Conservation (phyloP, 1,284 basidiomycete genomes). For the Waitea zeae region DNA sequence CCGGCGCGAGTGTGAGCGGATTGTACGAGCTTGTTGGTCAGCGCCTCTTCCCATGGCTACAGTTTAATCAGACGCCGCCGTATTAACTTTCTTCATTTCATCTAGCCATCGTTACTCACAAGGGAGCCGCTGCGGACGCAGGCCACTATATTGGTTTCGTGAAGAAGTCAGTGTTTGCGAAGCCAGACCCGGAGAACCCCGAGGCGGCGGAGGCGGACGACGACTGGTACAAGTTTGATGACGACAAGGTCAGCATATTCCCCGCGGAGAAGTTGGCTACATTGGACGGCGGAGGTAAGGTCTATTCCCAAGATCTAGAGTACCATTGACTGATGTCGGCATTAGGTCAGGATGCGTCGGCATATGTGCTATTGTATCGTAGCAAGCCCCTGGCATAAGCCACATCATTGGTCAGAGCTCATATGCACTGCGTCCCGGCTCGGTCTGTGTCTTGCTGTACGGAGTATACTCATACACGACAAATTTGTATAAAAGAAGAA, state of each 20-base stretch:
- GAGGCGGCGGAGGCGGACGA: constrained; percentile 36
- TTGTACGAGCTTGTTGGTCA: constrained; percentile 81
- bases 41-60: too few species aligned
- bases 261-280: constrained; percentile 66
- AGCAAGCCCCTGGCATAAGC: constrained; percentile 26
- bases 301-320: too few species aligned
- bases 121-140: constrained; percentile 85
- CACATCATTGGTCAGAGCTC: too few species aligned
- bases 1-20: constrained; percentile 58
- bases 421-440: too few species aligned
- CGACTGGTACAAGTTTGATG: constrained; percentile 84
- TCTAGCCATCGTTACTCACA: constrained; percentile 95
- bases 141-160: constrained; percentile 91
- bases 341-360: constrained; percentile 69
- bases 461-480: too few species aligned
- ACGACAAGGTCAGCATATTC: constrained; percentile 79
- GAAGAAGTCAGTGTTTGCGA: constrained; percentile 57
- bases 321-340: constrained; percentile 15
- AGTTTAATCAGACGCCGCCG: too few species aligned
- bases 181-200: too few species aligned
- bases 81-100: too few species aligned
- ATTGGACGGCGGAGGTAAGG: constrained; percentile 73
- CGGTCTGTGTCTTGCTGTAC: too few species aligned
- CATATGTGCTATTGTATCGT: constrained; percentile 78
- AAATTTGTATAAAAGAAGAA: too few species aligned